Base-by-base conservation (phyloP, 139 green algal species). In the Chlorella sp. region DNA sequence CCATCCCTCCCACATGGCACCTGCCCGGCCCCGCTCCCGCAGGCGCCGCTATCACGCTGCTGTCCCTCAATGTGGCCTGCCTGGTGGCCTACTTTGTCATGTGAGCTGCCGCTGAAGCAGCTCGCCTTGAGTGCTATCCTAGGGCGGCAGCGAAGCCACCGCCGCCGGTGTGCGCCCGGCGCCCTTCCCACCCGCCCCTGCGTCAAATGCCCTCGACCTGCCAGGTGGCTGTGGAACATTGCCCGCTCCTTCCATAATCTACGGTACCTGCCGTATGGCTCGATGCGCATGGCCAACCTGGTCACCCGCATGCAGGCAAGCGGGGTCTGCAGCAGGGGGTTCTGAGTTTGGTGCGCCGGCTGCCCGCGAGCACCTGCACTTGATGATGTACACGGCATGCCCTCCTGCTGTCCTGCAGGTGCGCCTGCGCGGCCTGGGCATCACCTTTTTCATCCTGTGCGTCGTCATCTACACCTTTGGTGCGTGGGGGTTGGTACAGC, bases 221-320 rank as follows among this genome's bases (percentile, higher is more conserved):
- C 36, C 71, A 34, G 56, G 69, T 38, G 47, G 69, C 34, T 75
- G 34, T 75, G 47, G 32, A 55, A 55, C 36, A n/a, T 75, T 1
- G 34, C 51, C 18, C 83, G 64, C 55, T 55, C 74, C 65, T 78
- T 88, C 26, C 36, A 78, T 32, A 75, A 85, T 20, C 64, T 92
- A 28, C 47, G 63, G n/a, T 39, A 38, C 23, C 51, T 75, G 44
- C 82, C 83, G 2, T 90, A 91, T 78, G 85, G 74, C 32, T 30
- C 83, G 18, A 90, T 87, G 60, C 72, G 87, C 44, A 88, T 89
- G 47, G 89, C 74, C 51, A 92, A 92, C 65, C 44, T 74, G 25
- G 70, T 87, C 0, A 55, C 87, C 13, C 79, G 89, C 55, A 34
- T 92, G 67, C 82, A 92, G 82, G 78, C 44, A n/a, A n/a, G n/a